Percentiles rank a stretch among this genome's conserved stretches.
These are phyloP conservation scores for Gardenia jasminoides DNA, from an alignment of 257 asterid species.

Conservation along the genomic window DNA sequence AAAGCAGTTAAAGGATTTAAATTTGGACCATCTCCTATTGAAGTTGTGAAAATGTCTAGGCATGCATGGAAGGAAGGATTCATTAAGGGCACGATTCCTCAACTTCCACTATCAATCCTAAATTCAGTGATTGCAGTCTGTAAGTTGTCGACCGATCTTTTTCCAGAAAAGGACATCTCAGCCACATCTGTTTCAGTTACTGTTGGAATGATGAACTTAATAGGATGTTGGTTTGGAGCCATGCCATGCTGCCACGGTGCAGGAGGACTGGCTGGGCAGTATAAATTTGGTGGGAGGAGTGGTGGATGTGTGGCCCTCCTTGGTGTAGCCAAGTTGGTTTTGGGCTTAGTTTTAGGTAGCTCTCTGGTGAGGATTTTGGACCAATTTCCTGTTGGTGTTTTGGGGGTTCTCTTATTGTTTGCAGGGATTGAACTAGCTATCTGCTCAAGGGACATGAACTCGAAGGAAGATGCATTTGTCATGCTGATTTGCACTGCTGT, in stretches of 20 bases:
- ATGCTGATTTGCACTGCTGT: slow-evolving; percentile 64
- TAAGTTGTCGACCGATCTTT: slow-evolving; percentile 67
- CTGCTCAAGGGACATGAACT: slow-evolving; percentile 59
- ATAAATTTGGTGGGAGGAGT: slow-evolving; percentile 76
- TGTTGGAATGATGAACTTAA: slow-evolving; percentile 71
- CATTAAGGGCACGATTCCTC: slow-evolving; percentile 71
- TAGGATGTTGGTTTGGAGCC: slow-evolving; percentile 86
- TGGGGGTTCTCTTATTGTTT: slow-evolving; percentile 66
- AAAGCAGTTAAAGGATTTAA: slow-evolving; percentile 43
- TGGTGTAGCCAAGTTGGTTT: slow-evolving; percentile 56
- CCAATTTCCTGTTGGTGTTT: slow-evolving; percentile 65
- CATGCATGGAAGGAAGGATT: slow-evolving; percentile 78
- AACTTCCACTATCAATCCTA: slow-evolving; percentile 62
- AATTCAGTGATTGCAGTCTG: slow-evolving; percentile 85
- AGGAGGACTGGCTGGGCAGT: slow-evolving; percentile 85
- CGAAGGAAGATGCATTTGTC: slow-evolving; percentile 58
- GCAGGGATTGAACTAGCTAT: slow-evolving; percentile 73
- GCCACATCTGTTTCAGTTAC: slow-evolving; percentile 68
- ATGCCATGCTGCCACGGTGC: slow-evolving; percentile 90
- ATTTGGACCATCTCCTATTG: slow-evolving; percentile 61
- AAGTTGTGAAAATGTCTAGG: slow-evolving; percentile 46
- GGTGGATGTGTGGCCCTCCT: slow-evolving; percentile 79
- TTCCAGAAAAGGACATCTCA: slow-evolving; percentile 56
- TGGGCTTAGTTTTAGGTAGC: slow-evolving; percentile 63
- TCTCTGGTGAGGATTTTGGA: slow-evolving; percentile 57